Percentiles rank a stretch among this genome's conserved stretches.
Conservation (phyloP, 2,329 filamentous ascomycete genomes). For the Aspergillus ustus region DNA sequence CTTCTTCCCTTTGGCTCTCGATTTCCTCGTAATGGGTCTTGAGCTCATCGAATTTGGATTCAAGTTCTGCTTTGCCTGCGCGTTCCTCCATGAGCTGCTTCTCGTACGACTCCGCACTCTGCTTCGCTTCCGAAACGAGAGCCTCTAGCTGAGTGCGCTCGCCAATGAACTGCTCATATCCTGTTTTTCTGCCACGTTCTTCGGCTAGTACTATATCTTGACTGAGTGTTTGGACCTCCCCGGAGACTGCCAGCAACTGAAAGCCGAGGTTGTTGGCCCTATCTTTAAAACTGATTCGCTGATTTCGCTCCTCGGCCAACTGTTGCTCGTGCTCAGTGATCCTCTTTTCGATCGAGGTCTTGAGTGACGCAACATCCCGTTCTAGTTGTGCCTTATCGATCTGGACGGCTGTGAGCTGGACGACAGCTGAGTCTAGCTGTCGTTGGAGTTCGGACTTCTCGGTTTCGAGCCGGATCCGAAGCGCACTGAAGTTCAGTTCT, state of each 20-base stretch:
- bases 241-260: not conserved
- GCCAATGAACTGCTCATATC: not conserved
- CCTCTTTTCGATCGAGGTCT: not conserved
- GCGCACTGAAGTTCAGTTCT: not conserved
- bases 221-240: not conserved
- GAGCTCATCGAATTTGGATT: not conserved
- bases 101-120: not conserved
- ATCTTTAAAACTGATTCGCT: not conserved
- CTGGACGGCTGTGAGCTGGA: not conserved
- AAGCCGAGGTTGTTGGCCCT: not conserved
- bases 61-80: not conserved
- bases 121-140: not conserved
- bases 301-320: not conserved
- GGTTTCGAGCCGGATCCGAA: not conserved
- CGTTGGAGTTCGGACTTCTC: not conserved
- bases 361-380: not conserved
- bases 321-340: not conserved
- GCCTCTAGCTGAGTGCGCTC: not conserved
- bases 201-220: not conserved
- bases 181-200: not conserved
- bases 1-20: not conserved
- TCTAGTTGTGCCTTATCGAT: not conserved
- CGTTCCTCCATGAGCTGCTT: not conserved
- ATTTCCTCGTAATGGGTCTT: not conserved
- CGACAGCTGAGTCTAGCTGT: not conserved